Evolutionary conservation across 2,329 filamentous ascomycete genomes (phyloP).

Genomic region (Colletotrichum lindemuthianum): DNA sequence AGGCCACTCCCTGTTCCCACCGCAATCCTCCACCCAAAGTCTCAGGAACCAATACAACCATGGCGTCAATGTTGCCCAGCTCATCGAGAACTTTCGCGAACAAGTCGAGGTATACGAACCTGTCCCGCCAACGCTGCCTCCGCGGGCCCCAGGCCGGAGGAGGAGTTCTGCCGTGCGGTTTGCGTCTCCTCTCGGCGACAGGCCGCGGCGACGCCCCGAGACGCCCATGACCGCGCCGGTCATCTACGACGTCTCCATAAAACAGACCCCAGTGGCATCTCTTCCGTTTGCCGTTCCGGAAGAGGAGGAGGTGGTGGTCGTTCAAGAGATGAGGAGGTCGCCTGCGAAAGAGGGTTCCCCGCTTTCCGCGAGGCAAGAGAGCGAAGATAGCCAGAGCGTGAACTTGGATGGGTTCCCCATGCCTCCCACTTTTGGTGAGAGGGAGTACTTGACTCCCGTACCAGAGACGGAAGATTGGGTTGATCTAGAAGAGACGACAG

Average conservation of each 20-base stretch:
- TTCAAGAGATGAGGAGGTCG: not conserved
- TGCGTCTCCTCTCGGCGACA: constrained; percentile 12
- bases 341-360: constrained; percentile 23
- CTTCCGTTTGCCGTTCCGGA: not conserved
- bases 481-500: constrained; percentile 39
- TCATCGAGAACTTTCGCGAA: constrained; percentile 32
- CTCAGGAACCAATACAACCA: constrained; percentile 30
- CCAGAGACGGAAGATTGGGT: constrained; percentile 42
- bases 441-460: constrained; percentile 31
- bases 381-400: constrained; percentile 31
- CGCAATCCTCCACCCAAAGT: constrained; percentile 26
- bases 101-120: constrained; percentile 32
- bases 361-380: constrained; percentile 39
- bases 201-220: constrained; percentile 8
- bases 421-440: constrained; percentile 37
- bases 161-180: constrained; percentile 12
- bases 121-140: constrained; percentile 30
- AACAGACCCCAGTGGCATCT: constrained; percentile 7
- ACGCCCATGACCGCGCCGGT: constrained; percentile 22
- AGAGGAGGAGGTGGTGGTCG: not conserved
- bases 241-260: not conserved
- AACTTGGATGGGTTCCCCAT: constrained; percentile 20
- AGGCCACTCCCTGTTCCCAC: constrained; percentile 21
- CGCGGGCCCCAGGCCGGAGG: constrained; percentile 21
- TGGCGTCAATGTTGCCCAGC: constrained; percentile 19